Evolutionary conservation across 192 early-diverging fungal genomes (phyloP).

Genomic region (Backusella liffmaniae): DNA sequence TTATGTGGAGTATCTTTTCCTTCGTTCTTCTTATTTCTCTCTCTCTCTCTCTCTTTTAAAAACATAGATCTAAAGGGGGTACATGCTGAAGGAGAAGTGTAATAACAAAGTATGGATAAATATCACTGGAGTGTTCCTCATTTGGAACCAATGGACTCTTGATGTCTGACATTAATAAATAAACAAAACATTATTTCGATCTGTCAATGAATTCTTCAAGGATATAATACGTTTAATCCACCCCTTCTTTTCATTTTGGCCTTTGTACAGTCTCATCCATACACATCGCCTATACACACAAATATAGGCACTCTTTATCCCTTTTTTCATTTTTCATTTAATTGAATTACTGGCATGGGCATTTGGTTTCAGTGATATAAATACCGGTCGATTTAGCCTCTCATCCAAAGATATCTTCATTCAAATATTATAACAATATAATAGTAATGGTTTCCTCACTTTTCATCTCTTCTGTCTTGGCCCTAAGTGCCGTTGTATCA

Average conservation of each 20-base stretch:
- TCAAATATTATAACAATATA: background rate
- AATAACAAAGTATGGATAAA: background rate
- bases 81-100: background rate
- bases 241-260: background rate
- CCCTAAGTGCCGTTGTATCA: background rate
- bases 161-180: background rate
- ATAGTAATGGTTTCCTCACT: background rate
- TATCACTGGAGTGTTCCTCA: background rate
- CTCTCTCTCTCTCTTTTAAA: background rate
- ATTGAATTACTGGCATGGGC: background rate
- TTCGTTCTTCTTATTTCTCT: no score
- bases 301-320: background rate
- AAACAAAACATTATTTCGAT: background rate
- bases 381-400: background rate
- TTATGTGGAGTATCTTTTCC: background rate
- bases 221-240: background rate
- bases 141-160: background rate
- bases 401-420: background rate
- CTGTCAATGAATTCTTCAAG: background rate
- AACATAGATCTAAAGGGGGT: background rate
- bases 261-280: background rate
- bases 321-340: constrained; percentile 4
- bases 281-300: background rate
- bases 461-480: background rate
- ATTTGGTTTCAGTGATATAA: background rate